Conservation (phyloP, 2,329 filamentous ascomycete genomes). For the Phoma sp. region DNA sequence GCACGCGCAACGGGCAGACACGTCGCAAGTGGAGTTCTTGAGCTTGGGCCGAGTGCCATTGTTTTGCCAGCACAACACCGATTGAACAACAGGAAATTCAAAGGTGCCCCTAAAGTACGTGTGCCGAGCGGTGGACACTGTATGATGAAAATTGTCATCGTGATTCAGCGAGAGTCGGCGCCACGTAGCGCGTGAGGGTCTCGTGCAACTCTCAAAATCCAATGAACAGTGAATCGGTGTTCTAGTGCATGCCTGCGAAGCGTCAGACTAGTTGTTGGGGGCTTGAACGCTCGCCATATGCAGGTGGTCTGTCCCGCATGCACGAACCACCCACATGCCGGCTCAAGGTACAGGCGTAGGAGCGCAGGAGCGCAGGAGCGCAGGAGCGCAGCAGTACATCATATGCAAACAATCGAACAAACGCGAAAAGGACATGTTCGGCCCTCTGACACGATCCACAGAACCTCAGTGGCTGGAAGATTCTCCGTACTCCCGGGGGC, state of each 20-base stretch:
- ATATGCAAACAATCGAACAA: not conserved
- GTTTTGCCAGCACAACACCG: constrained; percentile 13
- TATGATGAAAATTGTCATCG: not conserved
- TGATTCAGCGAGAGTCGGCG: constrained; percentile 3
- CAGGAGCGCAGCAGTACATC: not conserved
- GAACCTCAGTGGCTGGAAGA: not conserved
- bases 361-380: constrained; percentile 1
- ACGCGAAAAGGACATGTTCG: not conserved
- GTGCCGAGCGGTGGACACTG: not conserved
- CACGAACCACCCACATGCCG: not conserved
- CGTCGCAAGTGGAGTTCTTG: constrained; percentile 14
- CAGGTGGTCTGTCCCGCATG: constrained; percentile 3
- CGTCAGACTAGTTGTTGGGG: not conserved
- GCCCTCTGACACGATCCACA: not conserved
- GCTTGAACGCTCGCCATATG: not conserved
- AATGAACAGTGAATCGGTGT: not conserved
- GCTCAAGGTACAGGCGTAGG: constrained; percentile 1
- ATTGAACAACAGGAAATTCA: not conserved
- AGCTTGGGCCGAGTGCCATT: constrained; percentile 8
- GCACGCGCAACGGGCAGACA: constrained; percentile 14
- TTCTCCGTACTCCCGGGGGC: not conserved
- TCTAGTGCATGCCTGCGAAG: not conserved
- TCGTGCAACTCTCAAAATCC: constrained; percentile 4
- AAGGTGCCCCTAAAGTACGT: constrained; percentile 1
- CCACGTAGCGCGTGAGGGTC: constrained; percentile 9